Percentiles rank a stretch among this genome's conserved stretches.
Conservation (phyloP, 352 stramenopile genomes). For the Elongisporangium prolatum region DNA sequence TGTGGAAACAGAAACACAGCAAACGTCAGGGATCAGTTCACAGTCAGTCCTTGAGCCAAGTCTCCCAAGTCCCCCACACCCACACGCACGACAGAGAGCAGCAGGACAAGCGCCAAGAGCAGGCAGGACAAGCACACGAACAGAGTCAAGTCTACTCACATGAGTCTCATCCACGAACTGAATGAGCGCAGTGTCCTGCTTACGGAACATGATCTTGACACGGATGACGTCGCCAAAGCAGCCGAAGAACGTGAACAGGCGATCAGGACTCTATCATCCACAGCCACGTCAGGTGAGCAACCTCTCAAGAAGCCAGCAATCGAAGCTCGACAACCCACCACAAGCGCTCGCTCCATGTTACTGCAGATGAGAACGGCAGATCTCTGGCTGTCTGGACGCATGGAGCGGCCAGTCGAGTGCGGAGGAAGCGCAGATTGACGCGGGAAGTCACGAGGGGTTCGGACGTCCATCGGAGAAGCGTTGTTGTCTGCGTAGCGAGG, state of each 20-base stretch:
- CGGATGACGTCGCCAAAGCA: conserved; percentile 82
- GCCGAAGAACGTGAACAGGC: conserved; percentile 79
- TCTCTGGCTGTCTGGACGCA: conserved; percentile 46
- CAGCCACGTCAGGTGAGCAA: not conserved
- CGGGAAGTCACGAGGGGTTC: conserved; percentile 20
- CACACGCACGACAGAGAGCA: conserved; percentile 1
- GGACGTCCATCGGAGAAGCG: conserved; percentile 10
- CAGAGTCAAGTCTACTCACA: conserved; percentile 24
- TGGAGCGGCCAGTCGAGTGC: conserved; percentile 59
- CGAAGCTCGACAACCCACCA: conserved; percentile 30
- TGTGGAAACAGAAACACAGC: not conserved
- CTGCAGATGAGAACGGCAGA: conserved; percentile 82
- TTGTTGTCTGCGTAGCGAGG: conserved; percentile 18
- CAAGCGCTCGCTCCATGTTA: conserved; percentile 63
- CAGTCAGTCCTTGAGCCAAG: conserved; percentile 9
- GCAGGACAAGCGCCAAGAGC: not conserved
- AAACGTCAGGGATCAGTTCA: not conserved
- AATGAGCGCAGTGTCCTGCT: conserved; percentile 76
- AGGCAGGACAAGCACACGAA: not conserved
- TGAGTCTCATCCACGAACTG: conserved; percentile 76
- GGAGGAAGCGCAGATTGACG: conserved; percentile 24
- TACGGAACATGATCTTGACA: conserved; percentile 86
- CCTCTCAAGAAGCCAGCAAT: not conserved
- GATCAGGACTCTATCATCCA: conserved; percentile 40
- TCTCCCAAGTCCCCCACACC: not conserved